Evolutionary conservation across 2,329 filamentous ascomycete genomes (phyloP).

Genomic region (Neofusicoccum laricinum): DNA sequence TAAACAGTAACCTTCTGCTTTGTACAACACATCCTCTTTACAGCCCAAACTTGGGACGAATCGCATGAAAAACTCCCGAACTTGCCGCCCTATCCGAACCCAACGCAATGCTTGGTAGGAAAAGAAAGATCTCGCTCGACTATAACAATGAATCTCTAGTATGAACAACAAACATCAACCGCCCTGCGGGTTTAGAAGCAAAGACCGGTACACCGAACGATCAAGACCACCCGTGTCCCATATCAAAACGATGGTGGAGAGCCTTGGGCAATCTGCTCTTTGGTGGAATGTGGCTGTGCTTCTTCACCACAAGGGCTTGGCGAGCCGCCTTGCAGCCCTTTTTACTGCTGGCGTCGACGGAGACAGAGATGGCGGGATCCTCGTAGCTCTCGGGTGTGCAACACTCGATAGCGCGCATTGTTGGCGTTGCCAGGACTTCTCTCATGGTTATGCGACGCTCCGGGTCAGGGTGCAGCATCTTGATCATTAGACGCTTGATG

Average conservation of each 20-base stretch:
- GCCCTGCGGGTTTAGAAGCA: background rate
- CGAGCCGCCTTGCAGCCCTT: constrained; percentile 30
- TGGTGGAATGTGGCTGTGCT: constrained; percentile 46
- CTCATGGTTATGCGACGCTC: constrained; percentile 65
- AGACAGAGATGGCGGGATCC: constrained; percentile 52
- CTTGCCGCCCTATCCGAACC: background rate
- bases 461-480: constrained; percentile 81
- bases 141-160: background rate
- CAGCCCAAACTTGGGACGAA: background rate
- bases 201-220: background rate
- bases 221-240: constrained; percentile 32
- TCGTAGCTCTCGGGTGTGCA: constrained; percentile 72
- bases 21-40: background rate
- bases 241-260: constrained; percentile 38
- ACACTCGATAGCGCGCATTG: constrained; percentile 73
- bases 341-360: constrained; percentile 58
- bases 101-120: background rate
- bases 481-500: constrained; percentile 68
- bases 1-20: background rate
- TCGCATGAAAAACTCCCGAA: background rate
- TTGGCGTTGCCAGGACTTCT: constrained; percentile 68
- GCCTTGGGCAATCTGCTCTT: constrained; percentile 35
- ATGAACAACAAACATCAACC: background rate
- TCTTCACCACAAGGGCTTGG: constrained; percentile 38
- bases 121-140: too few relatives aligned